Evolutionary conservation across 2,329 filamentous ascomycete genomes (phyloP).

Genomic region (Dendryphion nanum): DNA sequence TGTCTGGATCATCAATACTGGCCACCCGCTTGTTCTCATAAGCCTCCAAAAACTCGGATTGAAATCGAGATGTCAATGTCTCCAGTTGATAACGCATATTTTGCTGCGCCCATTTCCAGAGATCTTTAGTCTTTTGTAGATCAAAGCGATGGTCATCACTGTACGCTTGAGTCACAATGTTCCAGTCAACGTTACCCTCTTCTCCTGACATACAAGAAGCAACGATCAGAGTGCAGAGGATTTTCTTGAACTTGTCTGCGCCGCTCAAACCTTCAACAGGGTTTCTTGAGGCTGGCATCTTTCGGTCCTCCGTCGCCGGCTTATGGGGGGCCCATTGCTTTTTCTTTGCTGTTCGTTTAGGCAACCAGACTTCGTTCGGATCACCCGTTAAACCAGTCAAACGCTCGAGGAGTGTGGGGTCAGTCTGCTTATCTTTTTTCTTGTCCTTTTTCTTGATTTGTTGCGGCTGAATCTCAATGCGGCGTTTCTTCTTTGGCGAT

Average conservation of each 20-base stretch:
- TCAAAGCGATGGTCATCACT: slow-evolving; percentile 36
- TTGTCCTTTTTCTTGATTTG: neutral
- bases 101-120: slow-evolving; percentile 38
- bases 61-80: slow-evolving; percentile 62
- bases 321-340: neutral
- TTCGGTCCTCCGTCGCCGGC: slow-evolving; percentile 7
- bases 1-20: slow-evolving; percentile 58
- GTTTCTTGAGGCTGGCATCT: slow-evolving; percentile 16
- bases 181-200: slow-evolving; percentile 41
- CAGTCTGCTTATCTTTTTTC: neutral
- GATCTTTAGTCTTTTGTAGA: slow-evolving; percentile 30
- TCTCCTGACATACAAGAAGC: slow-evolving; percentile 36
- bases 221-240: slow-evolving; percentile 30
- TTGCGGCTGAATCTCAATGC: neutral
- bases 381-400: slow-evolving; percentile 35
- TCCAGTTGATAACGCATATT: slow-evolving; percentile 48
- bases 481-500: slow-evolving; percentile 2
- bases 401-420: slow-evolving; percentile 32
- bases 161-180: slow-evolving; percentile 41
- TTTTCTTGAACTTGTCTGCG: slow-evolving; percentile 27
- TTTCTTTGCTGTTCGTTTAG: slow-evolving; percentile 6
- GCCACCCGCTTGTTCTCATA: slow-evolving; percentile 64
- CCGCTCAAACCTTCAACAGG: slow-evolving; percentile 11
- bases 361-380: slow-evolving; percentile 24
- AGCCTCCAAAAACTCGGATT: slow-evolving; percentile 62